Evolutionary conservation across 352 stramenopile genomes (phyloP), one percentile per base, ranked within the genome.

Genomic region (Phytophthora pistaciae): DNA sequence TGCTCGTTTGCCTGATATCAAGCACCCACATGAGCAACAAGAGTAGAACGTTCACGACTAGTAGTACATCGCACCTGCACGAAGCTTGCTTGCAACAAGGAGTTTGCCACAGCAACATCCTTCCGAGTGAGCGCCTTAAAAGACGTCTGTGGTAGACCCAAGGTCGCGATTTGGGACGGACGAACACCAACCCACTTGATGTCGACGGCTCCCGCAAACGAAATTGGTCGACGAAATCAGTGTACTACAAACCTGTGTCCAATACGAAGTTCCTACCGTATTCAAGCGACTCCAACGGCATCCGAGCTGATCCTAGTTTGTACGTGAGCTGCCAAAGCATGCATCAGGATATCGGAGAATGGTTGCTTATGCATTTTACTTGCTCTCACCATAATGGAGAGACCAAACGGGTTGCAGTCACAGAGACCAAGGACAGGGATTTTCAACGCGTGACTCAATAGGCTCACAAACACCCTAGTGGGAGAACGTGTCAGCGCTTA

Each of bases 361-460:
- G 33, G 25, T 57, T 48, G 5, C 9, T 14, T 44, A 38, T 56
- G 33, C 11, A 25, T 13, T 1, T 9, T 11, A 21, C 49, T 27
- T 10, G 16, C 23, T 18, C 54, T 64, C 66, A 95, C 89, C 71
- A 99, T 93, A 33, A 99, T 97, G 5, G 90, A 94, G 23, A 98
- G 71, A 0, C 96, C 96, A 70, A 96, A 99, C 0, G 96, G 95
- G 82, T 99, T 99, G 77, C 93, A 98, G 71, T 99, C 96, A 49
- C 91, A 96, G 18, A 99, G 53, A 20, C 95, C 95, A 58, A 97
- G 83, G 14, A 98, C 92, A 29, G 96, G 96, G 27, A 99, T 78
- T 33, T 78, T 40, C 3, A 99, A 72, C 40, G 78, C 64, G 9
- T 73, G 62, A 31, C 85, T 87, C 36, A 99, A 76, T 31, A 90